phyloP scores from a whole-genome alignment of 2,329 filamentous ascomycete species.

The Fusarium tanahbumbuense region DNA sequence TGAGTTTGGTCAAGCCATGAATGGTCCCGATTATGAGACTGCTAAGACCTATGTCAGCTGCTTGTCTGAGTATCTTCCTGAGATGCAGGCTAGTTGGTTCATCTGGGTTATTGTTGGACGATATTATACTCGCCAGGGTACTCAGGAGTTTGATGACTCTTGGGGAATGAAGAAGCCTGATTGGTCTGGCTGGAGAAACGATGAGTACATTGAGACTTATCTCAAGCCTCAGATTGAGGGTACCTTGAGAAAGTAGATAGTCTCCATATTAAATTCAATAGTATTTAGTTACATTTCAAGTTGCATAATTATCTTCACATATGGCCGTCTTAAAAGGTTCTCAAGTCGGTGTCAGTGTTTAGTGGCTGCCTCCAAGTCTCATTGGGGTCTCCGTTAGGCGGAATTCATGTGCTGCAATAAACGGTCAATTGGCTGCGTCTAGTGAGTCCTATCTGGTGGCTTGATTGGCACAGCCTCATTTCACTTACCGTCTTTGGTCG shows the following conservation, averaged over 20 bases:
- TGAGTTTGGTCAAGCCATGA: constrained; percentile 66
- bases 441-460: no score
- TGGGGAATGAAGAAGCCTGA: constrained; percentile 68
- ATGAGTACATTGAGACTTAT: constrained; percentile 53
- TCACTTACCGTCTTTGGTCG: no score
- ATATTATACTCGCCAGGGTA: constrained; percentile 67
- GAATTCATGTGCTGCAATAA: no score
- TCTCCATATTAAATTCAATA: neutral
- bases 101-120: constrained; percentile 69
- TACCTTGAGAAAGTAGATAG: neutral
- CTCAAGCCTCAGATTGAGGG: constrained; percentile 23
- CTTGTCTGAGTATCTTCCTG: constrained; percentile 60
- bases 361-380: no score
- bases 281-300: no score
- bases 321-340: no score
- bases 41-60: constrained; percentile 63
- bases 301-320: no score
- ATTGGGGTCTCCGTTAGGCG: no score
- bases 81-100: constrained; percentile 64
- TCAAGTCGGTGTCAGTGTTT: no score
- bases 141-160: constrained; percentile 66
- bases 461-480: neutral
- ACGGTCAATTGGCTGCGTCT: no score
- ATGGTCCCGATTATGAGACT: constrained; percentile 56
- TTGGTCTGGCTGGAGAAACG: constrained; percentile 64